These are phyloP conservation scores for Helicocarpus griseus DNA, from an alignment of 2,329 filamentous ascomycete species.

Conservation along the genomic window DNA sequence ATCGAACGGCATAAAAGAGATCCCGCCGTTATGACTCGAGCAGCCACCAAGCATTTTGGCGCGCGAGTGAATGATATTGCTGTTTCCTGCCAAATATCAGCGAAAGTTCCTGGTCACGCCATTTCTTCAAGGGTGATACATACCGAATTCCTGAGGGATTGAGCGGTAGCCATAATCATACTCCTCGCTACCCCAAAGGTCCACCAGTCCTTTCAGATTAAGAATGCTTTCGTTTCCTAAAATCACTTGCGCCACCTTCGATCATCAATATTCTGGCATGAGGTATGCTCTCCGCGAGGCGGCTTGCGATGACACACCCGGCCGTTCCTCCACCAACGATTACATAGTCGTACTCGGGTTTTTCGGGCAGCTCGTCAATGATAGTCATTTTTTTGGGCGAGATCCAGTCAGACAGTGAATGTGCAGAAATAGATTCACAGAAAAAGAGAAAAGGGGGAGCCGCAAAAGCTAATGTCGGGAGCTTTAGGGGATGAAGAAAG, in stretches of 20 bases:
- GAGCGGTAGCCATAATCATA: not conserved
- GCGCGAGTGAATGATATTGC: not conserved
- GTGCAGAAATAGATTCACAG: not conserved
- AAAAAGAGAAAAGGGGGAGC: too few species aligned
- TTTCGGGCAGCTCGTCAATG: not conserved
- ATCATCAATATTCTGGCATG: slow-evolving; percentile 34
- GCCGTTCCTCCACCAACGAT: slow-evolving; percentile 31
- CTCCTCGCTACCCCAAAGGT: not conserved
- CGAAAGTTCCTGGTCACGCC: not conserved
- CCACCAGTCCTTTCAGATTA: not conserved
- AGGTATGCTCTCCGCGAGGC: slow-evolving; percentile 40
- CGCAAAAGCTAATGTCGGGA: not conserved
- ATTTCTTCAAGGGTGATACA: not conserved
- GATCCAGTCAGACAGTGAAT: not conserved
- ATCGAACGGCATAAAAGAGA: not conserved
- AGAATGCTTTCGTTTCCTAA: slow-evolving; percentile 24
- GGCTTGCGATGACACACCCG: slow-evolving; percentile 36
- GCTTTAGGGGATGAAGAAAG: too few species aligned
- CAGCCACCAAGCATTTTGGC: not conserved
- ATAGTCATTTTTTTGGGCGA: not conserved
- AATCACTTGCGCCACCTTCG: slow-evolving; percentile 34
- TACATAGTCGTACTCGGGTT: slow-evolving; percentile 20
- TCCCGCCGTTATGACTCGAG: not conserved
- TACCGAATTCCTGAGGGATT: not conserved
- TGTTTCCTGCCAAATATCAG: not conserved